Conservation (phyloP, 2,329 filamentous ascomycete genomes). For the Byssothecium circinans region DNA sequence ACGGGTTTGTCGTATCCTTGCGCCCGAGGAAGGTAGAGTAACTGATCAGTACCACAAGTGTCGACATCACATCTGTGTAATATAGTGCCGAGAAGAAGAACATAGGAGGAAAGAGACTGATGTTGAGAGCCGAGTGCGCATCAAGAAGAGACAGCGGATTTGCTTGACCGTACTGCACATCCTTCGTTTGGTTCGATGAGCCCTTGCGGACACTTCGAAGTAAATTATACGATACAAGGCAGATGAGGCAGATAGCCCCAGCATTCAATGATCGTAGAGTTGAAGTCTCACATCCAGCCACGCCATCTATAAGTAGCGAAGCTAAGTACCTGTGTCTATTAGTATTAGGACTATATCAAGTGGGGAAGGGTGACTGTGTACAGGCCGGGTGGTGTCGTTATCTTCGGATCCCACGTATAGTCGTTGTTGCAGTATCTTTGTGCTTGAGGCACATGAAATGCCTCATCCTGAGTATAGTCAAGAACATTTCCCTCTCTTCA, state of each 20-base stretch:
- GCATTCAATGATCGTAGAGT: slow-evolving; percentile 45
- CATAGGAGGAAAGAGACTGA: slow-evolving; percentile 81
- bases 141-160: slow-evolving; percentile 41
- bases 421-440: slow-evolving; percentile 79
- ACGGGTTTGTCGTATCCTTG: slow-evolving; percentile 15
- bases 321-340: slow-evolving; percentile 44
- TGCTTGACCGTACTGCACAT: neutral
- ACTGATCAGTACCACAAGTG: slow-evolving; percentile 70
- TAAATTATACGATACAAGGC: slow-evolving; percentile 32
- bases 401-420: slow-evolving; percentile 87
- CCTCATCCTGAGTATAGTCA: slow-evolving; percentile 65
- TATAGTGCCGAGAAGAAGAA: slow-evolving; percentile 97
- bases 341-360: too few relatives aligned
- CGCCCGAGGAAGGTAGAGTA: slow-evolving; percentile 57
- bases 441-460: slow-evolving; percentile 89
- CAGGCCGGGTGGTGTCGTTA: slow-evolving; percentile 91
- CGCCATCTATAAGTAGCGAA: slow-evolving; percentile 40
- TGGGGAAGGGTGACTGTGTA: too few relatives aligned
- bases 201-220: slow-evolving; percentile 16
- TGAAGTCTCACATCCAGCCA: slow-evolving; percentile 46
- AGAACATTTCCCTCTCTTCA: slow-evolving; percentile 5
- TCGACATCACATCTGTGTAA: slow-evolving; percentile 90
- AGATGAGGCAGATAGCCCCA: slow-evolving; percentile 40
- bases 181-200: slow-evolving; percentile 3
- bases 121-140: slow-evolving; percentile 71